These are phyloP conservation scores for Apiospora malaysiana DNA, from an alignment of 2,329 filamentous ascomycete species.

Conservation along the genomic window DNA sequence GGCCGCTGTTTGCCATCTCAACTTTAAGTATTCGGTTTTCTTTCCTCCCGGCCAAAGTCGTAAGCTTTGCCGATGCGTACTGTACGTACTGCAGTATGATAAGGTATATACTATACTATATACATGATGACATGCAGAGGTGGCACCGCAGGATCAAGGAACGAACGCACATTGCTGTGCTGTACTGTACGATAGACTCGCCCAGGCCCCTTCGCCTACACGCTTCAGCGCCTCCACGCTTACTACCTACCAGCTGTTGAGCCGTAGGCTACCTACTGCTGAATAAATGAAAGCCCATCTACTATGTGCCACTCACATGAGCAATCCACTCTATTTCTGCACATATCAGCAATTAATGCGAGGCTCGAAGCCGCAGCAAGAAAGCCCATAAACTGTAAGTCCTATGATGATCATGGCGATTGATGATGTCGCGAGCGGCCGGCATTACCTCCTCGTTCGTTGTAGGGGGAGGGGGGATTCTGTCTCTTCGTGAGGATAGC, in stretches of 20 bases:
- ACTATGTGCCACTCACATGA: neutral
- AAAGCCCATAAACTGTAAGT: too few species aligned
- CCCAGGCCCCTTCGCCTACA: neutral
- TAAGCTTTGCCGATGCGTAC: neutral
- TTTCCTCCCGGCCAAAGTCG: neutral
- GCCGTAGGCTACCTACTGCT: neutral
- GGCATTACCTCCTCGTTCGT: neutral
- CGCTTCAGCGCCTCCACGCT: neutral
- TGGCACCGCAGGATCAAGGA: neutral
- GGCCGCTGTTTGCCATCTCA: conserved; percentile 19
- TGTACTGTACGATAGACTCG: neutral
- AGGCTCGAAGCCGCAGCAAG: too few species aligned
- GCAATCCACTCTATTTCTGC: neutral
- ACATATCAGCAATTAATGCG: neutral
- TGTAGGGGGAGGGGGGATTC: too few species aligned
- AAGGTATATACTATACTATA: neutral
- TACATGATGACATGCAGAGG: neutral
- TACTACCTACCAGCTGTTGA: neutral
- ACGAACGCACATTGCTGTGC: neutral
- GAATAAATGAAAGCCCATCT: neutral
- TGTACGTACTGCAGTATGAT: neutral
- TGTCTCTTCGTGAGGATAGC: neutral
- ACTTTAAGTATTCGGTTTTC: too few species aligned
- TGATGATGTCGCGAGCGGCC: neutral
- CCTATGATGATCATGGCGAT: too few species aligned